phyloP scores from a whole-genome alignment of 139 green algal genomes.

The Chlorokybus atmophyticus region DNA sequence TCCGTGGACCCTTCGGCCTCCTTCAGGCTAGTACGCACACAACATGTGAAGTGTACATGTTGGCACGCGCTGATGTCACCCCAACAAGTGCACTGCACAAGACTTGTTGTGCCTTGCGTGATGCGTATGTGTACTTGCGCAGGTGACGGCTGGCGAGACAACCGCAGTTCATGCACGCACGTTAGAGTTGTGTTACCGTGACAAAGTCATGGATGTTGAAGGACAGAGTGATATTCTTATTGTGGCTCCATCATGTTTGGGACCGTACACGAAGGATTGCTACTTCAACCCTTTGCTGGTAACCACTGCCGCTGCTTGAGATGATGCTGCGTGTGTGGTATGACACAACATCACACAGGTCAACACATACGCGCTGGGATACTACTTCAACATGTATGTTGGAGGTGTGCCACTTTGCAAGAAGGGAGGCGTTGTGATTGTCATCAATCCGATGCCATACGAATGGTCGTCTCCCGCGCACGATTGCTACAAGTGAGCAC shows the following conservation, averaged over 20 bases:
- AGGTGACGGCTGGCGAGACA: slow-evolving; percentile 28
- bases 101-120: background rate
- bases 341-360: too few species aligned
- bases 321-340: background rate
- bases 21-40: background rate
- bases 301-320: background rate
- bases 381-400: slow-evolving; percentile 35
- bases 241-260: slow-evolving; percentile 17
- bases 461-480: slow-evolving; percentile 22
- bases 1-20: slow-evolving; percentile 23
- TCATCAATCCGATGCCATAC: slow-evolving; percentile 32
- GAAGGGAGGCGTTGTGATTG: slow-evolving; percentile 20
- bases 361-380: slow-evolving; percentile 30
- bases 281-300: slow-evolving; percentile 32
- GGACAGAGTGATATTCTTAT: slow-evolving; percentile 33
- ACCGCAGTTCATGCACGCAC: slow-evolving; percentile 24
- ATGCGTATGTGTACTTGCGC: background rate
- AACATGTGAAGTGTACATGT: too few species aligned
- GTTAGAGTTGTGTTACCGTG: slow-evolving; percentile 16
- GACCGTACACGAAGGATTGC: slow-evolving; percentile 35
- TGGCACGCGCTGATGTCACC: too few species aligned
- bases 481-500: slow-evolving; percentile 9
- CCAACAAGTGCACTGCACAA: too few species aligned
- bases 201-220: slow-evolving; percentile 31
- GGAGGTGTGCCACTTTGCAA: slow-evolving; percentile 17